Conservation (phyloP, 139 green algal genomes). For the Chlorella sp. region DNA sequence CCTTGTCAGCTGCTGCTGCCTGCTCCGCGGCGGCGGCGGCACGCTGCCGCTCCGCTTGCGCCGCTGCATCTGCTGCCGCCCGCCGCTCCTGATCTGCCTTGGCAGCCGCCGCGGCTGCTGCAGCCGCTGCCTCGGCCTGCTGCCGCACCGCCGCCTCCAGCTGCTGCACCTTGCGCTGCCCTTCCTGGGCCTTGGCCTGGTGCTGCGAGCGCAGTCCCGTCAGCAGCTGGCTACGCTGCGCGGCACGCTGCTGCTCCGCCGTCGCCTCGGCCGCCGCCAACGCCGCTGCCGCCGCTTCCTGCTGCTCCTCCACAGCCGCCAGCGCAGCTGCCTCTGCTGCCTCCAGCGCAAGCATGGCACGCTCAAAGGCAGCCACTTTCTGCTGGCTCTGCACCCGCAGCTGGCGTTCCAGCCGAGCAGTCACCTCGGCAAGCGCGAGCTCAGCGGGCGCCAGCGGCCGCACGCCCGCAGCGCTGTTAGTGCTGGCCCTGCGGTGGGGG, state of each 20-base stretch:
- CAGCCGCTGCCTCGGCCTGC: conserved; percentile 7
- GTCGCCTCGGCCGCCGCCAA: conserved; percentile 9
- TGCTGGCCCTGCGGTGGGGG: background rate
- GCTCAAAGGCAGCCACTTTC: conserved; percentile 25
- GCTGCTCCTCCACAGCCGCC: conserved; percentile 2
- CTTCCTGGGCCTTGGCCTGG: conserved; percentile 1
- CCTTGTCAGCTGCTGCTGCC: conserved; percentile 7
- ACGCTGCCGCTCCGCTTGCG: background rate
- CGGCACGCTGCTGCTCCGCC: background rate
- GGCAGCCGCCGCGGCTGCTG: conserved; percentile 5
- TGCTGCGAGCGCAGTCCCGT: conserved; percentile 23
- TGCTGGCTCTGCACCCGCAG: conserved; percentile 20
- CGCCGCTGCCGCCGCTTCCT: background rate
- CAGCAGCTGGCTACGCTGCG: conserved; percentile 26
- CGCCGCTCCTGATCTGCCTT: background rate
- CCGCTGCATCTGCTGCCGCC: background rate
- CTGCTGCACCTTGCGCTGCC: background rate
- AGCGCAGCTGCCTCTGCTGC: conserved; percentile 22
- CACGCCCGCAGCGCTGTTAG: background rate
- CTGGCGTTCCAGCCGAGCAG: conserved; percentile 17
- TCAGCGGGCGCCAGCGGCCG: conserved; percentile 33
- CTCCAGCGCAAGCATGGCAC: conserved; percentile 33
- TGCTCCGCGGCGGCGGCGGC: background rate
- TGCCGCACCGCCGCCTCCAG: conserved; percentile 10
- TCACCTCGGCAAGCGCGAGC: conserved; percentile 55